Evolutionary conservation across 208 protist genomes (phyloP), one percentile per base, ranked within the genome.

Genomic region (Phytomonas serpens): DNA sequence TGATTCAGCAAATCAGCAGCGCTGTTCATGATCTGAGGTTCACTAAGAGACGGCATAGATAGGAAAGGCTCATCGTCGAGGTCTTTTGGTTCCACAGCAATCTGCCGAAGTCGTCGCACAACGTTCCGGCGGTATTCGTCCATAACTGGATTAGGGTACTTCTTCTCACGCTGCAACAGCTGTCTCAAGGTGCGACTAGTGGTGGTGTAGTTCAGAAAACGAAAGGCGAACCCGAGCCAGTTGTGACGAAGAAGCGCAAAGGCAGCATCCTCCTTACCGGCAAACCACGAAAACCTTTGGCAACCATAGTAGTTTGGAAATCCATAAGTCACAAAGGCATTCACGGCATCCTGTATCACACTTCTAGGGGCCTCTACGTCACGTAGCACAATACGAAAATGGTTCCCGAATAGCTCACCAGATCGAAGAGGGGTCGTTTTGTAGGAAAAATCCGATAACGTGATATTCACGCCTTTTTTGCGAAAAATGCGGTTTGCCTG

Each of bases 291-390:
- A 62, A 95, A 95, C 14, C 90, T 84, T 80, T 95, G 90, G 63
- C 86, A 93, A 27, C 90, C 90, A 74, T 93, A 95, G 74, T 93
- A 95, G 74, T 95, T 95, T 14, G 90, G 86, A 68, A 95, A 95
- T 4, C 90, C 90, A 32, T 87, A 29, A n/a, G 75, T 27, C 30
- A 16, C 30, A 76, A 95, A 92, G 16, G 71, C 67, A 4, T 83
- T 32, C 30, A 95, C 61, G 9, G 87, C 84, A 3, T 80, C 74
- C 31, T 86, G 74, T 31, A 95, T 67, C 19, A 40, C 68, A n/a
- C 69, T 68, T 11, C 68, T 61, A 31, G 83, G 76, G 36, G 80
- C 87, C 9, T 76, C 73, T 19, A 95, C 90, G 71, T 90, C 90
- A 42, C 87, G 86, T 38, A 95, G 83, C 1, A 93, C 79, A 66